A percentile compares a stretch with the other conserved stretches of the same genome.
Evolutionary conservation across 805 yeast genomes (phyloP).

Genomic region (Kuraishia piskuri): DNA sequence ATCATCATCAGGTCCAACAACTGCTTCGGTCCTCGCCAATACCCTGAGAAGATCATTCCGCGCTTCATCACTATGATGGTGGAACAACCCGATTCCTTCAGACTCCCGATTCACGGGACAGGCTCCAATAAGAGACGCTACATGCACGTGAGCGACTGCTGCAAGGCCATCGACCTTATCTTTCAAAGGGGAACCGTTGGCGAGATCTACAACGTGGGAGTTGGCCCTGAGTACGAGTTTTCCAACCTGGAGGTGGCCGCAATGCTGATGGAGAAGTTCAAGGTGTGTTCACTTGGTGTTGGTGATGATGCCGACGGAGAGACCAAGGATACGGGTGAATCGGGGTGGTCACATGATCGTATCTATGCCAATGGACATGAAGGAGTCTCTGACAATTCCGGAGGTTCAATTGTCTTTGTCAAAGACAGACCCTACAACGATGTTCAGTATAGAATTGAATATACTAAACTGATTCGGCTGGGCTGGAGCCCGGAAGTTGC

Average conservation of each 20-base stretch:
- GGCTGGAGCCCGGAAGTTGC: slow-evolving; percentile 3
- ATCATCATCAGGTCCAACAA: slow-evolving; percentile 39
- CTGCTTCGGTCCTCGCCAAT: slow-evolving; percentile 44
- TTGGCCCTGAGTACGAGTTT: slow-evolving; percentile 3
- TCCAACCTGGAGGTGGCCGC: background rate
- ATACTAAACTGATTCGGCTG: background rate
- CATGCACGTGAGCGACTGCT: slow-evolving; percentile 34
- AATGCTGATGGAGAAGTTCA: background rate
- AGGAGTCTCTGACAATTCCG: no score
- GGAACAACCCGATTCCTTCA: background rate
- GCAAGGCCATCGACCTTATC: slow-evolving; percentile 27
- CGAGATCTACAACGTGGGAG: slow-evolving; percentile 6
- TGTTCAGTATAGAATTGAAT: slow-evolving; percentile 2
- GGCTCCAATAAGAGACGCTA: slow-evolving; percentile 36
- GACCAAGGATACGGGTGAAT: background rate
- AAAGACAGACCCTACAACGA: slow-evolving; percentile 15
- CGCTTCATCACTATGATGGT: slow-evolving; percentile 6
- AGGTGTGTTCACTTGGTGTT: background rate
- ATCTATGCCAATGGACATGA: slow-evolving; percentile 7
- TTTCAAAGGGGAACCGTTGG: slow-evolving; percentile 10
- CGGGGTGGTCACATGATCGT: background rate
- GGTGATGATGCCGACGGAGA: background rate
- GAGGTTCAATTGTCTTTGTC: slow-evolving; percentile 17
- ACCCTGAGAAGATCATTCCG: slow-evolving; percentile 45
- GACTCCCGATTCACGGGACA: slow-evolving; percentile 36